Percentiles rank a stretch among this genome's conserved stretches.
Evolutionary conservation across 1,284 basidiomycete genomes (phyloP).

Genomic region (Ustilago lituana): DNA sequence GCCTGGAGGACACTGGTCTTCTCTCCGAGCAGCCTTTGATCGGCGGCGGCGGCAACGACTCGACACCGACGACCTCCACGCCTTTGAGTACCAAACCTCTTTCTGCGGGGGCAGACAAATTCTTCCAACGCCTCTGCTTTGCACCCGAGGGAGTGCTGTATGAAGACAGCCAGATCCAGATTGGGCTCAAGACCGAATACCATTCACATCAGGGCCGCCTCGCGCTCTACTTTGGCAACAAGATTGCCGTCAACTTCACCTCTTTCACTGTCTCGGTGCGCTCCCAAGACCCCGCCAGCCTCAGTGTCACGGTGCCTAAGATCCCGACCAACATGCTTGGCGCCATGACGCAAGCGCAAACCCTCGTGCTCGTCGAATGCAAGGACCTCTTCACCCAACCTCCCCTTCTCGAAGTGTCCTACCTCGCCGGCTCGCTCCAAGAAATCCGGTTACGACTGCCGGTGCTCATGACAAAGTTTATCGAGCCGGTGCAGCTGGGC

Average conservation of each 20-base stretch:
- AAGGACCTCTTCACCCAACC: conserved; percentile 81
- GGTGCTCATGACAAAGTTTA: conserved; percentile 87
- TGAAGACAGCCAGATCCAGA: conserved; percentile 93
- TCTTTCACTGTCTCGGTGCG: conserved; percentile 86
- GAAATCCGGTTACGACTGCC: conserved; percentile 85
- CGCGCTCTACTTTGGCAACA: conserved; percentile 95
- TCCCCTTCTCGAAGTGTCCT: conserved; percentile 87
- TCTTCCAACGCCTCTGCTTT: conserved; percentile 87
- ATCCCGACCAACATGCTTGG: conserved; percentile 82
- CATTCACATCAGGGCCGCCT: conserved; percentile 90
- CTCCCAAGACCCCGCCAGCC: conserved; percentile 74
- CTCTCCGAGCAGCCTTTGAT: conserved; percentile 34
- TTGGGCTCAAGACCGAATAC: conserved; percentile 95
- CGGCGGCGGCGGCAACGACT: conserved; percentile 17
- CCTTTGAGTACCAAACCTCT: conserved; percentile 19
- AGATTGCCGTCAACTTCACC: conserved; percentile 83
- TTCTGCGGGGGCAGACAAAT: conserved; percentile 70
- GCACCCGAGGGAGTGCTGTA: conserved; percentile 88
- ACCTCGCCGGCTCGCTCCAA: conserved; percentile 89
- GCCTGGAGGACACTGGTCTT: conserved; percentile 25
- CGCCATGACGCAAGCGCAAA: conserved; percentile 87
- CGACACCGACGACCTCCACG: conserved; percentile 22
- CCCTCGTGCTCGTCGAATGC: conserved; percentile 92
- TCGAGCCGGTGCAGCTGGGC: conserved; percentile 87
- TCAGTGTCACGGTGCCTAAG: conserved; percentile 85